Percentiles rank a stretch among this genome's conserved stretches.
These are phyloP conservation scores for Curvularia verruculosa DNA, from an alignment of 2,329 filamentous ascomycete species.

Conservation along the genomic window DNA sequence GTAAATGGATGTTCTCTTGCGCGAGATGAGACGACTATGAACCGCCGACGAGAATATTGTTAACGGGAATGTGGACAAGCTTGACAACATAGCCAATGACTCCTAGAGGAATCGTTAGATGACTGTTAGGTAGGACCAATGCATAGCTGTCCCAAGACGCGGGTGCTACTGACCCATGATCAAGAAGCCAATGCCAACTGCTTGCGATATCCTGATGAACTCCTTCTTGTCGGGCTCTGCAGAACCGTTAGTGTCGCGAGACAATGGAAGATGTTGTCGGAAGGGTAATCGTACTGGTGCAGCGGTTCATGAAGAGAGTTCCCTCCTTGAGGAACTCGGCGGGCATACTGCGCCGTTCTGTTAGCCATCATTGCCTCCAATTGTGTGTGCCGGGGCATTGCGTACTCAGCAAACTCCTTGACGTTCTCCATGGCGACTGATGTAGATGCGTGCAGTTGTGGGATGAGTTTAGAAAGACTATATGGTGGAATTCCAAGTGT, in stretches of 20 bases:
- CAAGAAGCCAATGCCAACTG: constrained; percentile 60
- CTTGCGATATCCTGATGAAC: constrained; percentile 56
- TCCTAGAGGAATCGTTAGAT: constrained; percentile 26
- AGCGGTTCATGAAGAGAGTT: constrained; percentile 57
- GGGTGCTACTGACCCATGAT: constrained; percentile 51
- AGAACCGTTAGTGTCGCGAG: constrained; percentile 37
- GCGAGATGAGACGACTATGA: constrained; percentile 33
- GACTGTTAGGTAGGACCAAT: not conserved
- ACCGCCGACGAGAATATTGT: constrained; percentile 59
- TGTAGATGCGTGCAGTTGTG: constrained; percentile 4
- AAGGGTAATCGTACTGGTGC: constrained; percentile 48
- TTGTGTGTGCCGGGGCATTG: constrained; percentile 1
- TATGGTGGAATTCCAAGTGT: not conserved
- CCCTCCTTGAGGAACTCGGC: constrained; percentile 55
- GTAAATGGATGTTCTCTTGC: constrained; percentile 15
- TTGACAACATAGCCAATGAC: constrained; percentile 61
- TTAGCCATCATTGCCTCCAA: constrained; percentile 24
- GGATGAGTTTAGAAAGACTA: constrained; percentile 13
- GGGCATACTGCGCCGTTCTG: constrained; percentile 39
- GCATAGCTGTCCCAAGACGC: not conserved
- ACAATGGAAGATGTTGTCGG: not conserved
- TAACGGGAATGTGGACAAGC: constrained; percentile 60
- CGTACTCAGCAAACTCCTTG: constrained; percentile 69
- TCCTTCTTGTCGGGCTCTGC: constrained; percentile 52
- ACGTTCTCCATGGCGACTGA: constrained; percentile 67